These are phyloP conservation scores for Graphilbum fragrans DNA, from an alignment of 2,329 filamentous ascomycete genomes.

Conservation along the genomic window DNA sequence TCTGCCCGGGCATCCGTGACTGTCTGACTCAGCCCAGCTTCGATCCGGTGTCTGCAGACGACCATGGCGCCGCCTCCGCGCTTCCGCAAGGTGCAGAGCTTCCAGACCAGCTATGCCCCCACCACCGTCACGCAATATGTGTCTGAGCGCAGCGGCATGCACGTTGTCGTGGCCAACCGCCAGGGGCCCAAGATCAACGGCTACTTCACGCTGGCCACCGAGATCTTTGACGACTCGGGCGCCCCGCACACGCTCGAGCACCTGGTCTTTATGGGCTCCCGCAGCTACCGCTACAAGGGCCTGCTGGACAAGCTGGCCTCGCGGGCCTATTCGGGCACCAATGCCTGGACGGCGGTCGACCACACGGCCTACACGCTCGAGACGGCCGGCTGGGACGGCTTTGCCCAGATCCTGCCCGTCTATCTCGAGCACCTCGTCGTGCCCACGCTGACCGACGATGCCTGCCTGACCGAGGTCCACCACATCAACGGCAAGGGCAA, in stretches of 20 bases:
- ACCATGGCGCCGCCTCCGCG: constrained; percentile 39
- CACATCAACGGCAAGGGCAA: constrained; percentile 89
- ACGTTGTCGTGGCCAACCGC: constrained; percentile 81
- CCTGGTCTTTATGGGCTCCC: constrained; percentile 80
- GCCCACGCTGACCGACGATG: constrained; percentile 84
- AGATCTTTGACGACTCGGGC: constrained; percentile 95
- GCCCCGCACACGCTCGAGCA: constrained; percentile 81
- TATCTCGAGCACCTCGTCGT: constrained; percentile 91
- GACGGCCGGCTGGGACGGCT: constrained; percentile 93
- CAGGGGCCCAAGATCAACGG: constrained; percentile 91
- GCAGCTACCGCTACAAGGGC: constrained; percentile 87
- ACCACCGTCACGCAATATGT: constrained; percentile 90
- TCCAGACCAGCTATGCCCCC: constrained; percentile 82
- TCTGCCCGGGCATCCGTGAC: no score
- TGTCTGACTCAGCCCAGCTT: background rate
- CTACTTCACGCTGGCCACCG: constrained; percentile 90
- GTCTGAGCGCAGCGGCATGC: constrained; percentile 87
- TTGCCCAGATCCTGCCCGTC: constrained; percentile 84
- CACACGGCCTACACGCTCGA: constrained; percentile 95
- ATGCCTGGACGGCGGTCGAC: constrained; percentile 94
- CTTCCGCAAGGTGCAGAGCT: constrained; percentile 77
- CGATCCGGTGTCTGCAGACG: background rate
- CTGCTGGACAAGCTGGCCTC: constrained; percentile 90
- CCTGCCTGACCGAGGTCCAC: constrained; percentile 90
- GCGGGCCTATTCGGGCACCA: constrained; percentile 84